phyloP scores from a whole-genome alignment of 306 rosid genomes.

The Dalbergia cochinchinensis region DNA sequence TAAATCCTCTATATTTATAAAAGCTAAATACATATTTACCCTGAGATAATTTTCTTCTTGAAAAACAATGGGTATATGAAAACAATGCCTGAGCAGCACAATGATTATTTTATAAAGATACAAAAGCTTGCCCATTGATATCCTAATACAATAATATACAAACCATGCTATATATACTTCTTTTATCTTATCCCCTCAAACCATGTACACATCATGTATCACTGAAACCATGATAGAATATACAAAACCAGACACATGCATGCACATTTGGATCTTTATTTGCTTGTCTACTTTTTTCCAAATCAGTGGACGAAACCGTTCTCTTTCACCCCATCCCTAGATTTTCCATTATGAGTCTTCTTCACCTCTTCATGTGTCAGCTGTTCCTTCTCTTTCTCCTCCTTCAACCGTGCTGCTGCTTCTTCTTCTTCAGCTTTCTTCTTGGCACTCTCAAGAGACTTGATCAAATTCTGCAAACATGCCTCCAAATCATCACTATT shows the following conservation, averaged over 20 bases:
- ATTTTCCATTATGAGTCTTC: background rate
- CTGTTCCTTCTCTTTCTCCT: conserved; percentile 36
- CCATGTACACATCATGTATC: background rate
- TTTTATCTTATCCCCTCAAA: background rate
- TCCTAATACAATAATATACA: too few species aligned
- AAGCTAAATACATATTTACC: too few species aligned
- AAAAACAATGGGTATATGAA: too few species aligned
- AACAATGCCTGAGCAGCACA: too few species aligned
- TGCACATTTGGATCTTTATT: background rate
- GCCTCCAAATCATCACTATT: conserved; percentile 37
- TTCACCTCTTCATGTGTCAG: background rate
- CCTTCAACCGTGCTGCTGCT: conserved; percentile 6
- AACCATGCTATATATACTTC: too few species aligned
- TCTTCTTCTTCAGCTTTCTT: conserved; percentile 10
- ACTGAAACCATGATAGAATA: background rate
- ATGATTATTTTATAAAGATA: too few species aligned
- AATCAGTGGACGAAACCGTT: conserved; percentile 41
- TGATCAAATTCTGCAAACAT: conserved; percentile 46
- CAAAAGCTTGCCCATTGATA: too few species aligned
- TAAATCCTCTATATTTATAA: too few species aligned
- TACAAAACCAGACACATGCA: background rate
- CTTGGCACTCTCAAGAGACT: conserved; percentile 34
- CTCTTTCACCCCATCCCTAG: conserved; percentile 45
- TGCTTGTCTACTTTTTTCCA: background rate
- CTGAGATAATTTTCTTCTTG: too few species aligned